Conservation (phyloP, 2,329 filamentous ascomycete species). For the Chalaropsis ovoidea region DNA sequence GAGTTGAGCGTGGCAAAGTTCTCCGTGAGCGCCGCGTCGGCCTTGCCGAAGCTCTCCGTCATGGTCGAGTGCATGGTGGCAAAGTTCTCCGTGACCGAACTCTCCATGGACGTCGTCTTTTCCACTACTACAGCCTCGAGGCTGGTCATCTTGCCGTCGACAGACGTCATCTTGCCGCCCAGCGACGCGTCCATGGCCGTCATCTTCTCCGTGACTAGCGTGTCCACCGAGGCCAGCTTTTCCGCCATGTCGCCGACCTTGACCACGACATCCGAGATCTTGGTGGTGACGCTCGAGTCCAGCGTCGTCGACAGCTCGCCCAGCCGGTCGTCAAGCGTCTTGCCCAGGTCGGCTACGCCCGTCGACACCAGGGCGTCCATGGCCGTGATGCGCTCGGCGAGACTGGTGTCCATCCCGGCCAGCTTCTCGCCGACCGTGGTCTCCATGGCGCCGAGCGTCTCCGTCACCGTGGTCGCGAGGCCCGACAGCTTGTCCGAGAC, state of each 20-base stretch:
- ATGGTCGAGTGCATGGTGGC: slow-evolving; percentile 24
- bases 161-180: slow-evolving; percentile 19
- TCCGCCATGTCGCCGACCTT: slow-evolving; percentile 12
- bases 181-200: neutral
- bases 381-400: slow-evolving; percentile 17
- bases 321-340: slow-evolving; percentile 19
- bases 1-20: slow-evolving; percentile 25
- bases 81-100: slow-evolving; percentile 23
- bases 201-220: slow-evolving; percentile 14
- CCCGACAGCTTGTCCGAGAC: slow-evolving; percentile 22
- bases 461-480: slow-evolving; percentile 11
- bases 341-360: slow-evolving; percentile 16
- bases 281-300: neutral
- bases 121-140: slow-evolving; percentile 21
- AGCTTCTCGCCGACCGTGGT: slow-evolving; percentile 21
- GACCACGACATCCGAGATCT: slow-evolving; percentile 10
- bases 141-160: slow-evolving; percentile 22
- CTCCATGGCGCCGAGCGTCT: slow-evolving; percentile 9
- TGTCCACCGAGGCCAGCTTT: slow-evolving; percentile 5
- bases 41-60: slow-evolving; percentile 21
- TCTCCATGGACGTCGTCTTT: slow-evolving; percentile 20
- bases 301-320: slow-evolving; percentile 18
- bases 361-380: slow-evolving; percentile 15
- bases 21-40: slow-evolving; percentile 23
- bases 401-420: slow-evolving; percentile 15